A percentile compares a stretch with the other conserved stretches of the same genome.
Evolutionary conservation across 352 stramenopile genomes (phyloP).

Genomic region (Globisporangium okanoganense): DNA sequence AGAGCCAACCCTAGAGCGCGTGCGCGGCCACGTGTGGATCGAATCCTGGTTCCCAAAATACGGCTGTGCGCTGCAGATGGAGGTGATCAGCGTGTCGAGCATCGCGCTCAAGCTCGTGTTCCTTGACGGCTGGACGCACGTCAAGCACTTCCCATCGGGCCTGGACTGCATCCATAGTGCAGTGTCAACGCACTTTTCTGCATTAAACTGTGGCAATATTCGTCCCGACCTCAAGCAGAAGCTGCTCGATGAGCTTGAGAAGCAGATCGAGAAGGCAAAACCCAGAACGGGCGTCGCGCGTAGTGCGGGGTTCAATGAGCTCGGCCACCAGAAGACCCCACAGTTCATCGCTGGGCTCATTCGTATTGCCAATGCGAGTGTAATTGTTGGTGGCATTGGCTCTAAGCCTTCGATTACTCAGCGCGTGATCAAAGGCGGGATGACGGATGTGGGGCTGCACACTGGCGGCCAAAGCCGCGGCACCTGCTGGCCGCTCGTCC

Average conservation of each 20-base stretch:
- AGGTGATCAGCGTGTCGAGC: slow-evolving; percentile 12
- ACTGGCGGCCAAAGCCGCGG: slow-evolving; percentile 34
- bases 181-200: slow-evolving; percentile 18
- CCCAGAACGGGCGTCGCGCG: background rate
- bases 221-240: slow-evolving; percentile 7
- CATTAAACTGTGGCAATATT: slow-evolving; percentile 31
- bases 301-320: background rate
- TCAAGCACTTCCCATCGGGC: slow-evolving; percentile 26
- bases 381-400: background rate
- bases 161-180: slow-evolving; percentile 34
- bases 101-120: slow-evolving; percentile 38
- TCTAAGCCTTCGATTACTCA: background rate
- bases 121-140: slow-evolving; percentile 37
- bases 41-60: slow-evolving; percentile 1
- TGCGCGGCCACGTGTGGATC: background rate
- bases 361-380: background rate
- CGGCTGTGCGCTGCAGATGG: slow-evolving; percentile 16
- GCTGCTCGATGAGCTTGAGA: slow-evolving; percentile 17
- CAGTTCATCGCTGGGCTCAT: slow-evolving; percentile 45
- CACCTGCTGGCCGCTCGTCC: slow-evolving; percentile 56
- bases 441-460: slow-evolving; percentile 50
- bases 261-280: slow-evolving; percentile 6
- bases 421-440: slow-evolving; percentile 23
- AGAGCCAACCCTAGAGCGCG: background rate
- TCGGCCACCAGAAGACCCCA: slow-evolving; percentile 44